These are phyloP conservation scores for Dactylorhiza incarnata DNA, from an alignment of 106 monocot species.

Conservation along the genomic window DNA sequence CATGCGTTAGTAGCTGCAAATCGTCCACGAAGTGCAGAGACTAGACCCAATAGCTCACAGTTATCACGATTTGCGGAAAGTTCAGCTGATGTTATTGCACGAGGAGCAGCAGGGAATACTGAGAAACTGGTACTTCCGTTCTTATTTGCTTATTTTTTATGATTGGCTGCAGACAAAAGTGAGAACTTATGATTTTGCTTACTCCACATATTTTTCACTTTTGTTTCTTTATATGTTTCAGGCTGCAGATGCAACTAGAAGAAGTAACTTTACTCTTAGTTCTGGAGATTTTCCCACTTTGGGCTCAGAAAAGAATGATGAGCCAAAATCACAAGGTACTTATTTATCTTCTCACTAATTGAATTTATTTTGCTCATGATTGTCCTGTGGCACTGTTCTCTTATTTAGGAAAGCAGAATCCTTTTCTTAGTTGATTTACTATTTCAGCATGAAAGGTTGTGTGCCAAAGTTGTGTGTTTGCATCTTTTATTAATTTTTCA, in stretches of 20 bases:
- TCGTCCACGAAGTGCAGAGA: conserved; percentile 96
- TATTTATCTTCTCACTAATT: conserved; percentile 2
- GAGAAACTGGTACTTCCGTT: conserved; percentile 40
- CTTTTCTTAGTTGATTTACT: neutral
- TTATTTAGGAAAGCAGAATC: neutral
- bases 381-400: neutral
- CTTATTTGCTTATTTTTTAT: neutral
- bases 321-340: conserved; percentile 42
- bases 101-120: conserved; percentile 27
- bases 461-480: neutral
- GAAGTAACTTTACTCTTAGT: conserved; percentile 51
- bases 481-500: neutral
- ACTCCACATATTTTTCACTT: neutral
- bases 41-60: conserved; percentile 80
- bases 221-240: conserved; percentile 12
- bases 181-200: neutral
- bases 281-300: conserved; percentile 95
- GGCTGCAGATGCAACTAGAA: conserved; percentile 29
- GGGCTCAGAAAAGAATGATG: conserved; percentile 65
- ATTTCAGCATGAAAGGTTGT: neutral
- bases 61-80: conserved; percentile 71
- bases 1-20: conserved; percentile 29
- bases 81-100: conserved; percentile 32
- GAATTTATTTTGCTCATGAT: neutral
- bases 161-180: neutral